Conservation (phyloP, 805 yeast genomes). For the Cyberlindnera japonica region DNA sequence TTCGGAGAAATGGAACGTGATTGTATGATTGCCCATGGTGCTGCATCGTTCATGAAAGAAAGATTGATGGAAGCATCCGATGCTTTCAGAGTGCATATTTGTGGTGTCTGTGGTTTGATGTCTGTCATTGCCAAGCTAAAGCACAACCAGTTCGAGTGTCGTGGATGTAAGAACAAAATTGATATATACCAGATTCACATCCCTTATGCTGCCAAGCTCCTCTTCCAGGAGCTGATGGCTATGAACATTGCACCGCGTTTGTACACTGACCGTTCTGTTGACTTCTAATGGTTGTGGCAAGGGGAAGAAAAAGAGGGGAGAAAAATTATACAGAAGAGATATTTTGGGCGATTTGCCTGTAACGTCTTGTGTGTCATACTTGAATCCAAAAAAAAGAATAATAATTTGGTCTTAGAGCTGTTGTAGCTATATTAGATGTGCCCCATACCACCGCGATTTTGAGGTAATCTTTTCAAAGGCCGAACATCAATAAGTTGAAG, state of each 20-base stretch:
- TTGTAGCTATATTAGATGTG: too few species aligned
- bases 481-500: too few species aligned
- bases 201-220: constrained; percentile 96
- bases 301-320: background rate
- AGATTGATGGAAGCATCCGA: constrained; percentile 98
- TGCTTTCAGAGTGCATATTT: constrained; percentile 96
- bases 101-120: constrained; percentile 99
- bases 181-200: constrained; percentile 96
- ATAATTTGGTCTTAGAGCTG: too few species aligned
- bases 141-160: constrained; percentile 97
- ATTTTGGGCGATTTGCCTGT: background rate
- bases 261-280: constrained; percentile 86
- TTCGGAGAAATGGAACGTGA: constrained; percentile 99
- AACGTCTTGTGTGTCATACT: constrained; percentile 2
- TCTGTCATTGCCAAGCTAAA: constrained; percentile 94
- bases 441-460: too few species aligned
- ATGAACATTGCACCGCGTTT: constrained; percentile 98
- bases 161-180: constrained; percentile 97
- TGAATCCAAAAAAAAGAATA: too few species aligned
- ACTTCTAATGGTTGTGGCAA: constrained; percentile 26
- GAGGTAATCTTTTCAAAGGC: too few species aligned
- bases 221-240: constrained; percentile 99
- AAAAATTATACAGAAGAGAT: background rate
- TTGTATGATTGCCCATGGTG: constrained; percentile 99
- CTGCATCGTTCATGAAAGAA: constrained; percentile 96